These are phyloP conservation scores for Penicillium sp. DNA, from an alignment of 2,329 filamentous ascomycete genomes.

Conservation along the genomic window DNA sequence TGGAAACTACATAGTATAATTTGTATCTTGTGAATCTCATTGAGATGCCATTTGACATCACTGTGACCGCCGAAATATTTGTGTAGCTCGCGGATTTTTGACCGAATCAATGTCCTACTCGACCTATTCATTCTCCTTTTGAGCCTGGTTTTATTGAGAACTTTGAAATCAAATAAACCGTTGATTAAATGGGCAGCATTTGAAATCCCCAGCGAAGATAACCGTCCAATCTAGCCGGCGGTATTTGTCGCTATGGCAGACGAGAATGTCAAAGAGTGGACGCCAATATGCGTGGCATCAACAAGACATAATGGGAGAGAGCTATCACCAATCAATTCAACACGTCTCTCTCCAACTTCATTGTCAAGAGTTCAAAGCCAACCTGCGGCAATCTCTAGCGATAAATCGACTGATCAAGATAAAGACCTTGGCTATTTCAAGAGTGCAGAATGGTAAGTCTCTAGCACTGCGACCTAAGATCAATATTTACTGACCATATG, in stretches of 20 bases:
- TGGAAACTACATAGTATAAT: background rate
- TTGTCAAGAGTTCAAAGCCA: background rate
- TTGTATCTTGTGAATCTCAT: background rate
- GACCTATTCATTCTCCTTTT: background rate
- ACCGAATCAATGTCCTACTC: background rate
- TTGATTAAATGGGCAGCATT: background rate
- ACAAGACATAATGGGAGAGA: slow-evolving; percentile 12
- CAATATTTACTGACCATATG: slow-evolving; percentile 1
- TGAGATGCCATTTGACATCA: background rate
- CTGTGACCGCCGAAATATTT: background rate
- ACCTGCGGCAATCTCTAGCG: too few relatives aligned
- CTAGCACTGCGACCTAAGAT: background rate
- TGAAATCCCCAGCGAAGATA: background rate
- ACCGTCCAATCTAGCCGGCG: too few relatives aligned
- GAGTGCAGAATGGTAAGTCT: slow-evolving; percentile 44
- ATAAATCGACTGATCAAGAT: background rate
- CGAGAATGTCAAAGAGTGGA: background rate
- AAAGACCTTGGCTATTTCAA: slow-evolving; percentile 42
- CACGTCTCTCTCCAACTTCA: background rate
- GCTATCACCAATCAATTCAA: background rate
- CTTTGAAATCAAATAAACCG: background rate
- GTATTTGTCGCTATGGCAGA: slow-evolving; percentile 11
- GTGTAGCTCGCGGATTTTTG: background rate
- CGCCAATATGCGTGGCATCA: slow-evolving; percentile 31
- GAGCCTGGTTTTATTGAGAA: background rate